Conservation (phyloP, 2,329 filamentous ascomycete species). For the Beauveria varroae region DNA sequence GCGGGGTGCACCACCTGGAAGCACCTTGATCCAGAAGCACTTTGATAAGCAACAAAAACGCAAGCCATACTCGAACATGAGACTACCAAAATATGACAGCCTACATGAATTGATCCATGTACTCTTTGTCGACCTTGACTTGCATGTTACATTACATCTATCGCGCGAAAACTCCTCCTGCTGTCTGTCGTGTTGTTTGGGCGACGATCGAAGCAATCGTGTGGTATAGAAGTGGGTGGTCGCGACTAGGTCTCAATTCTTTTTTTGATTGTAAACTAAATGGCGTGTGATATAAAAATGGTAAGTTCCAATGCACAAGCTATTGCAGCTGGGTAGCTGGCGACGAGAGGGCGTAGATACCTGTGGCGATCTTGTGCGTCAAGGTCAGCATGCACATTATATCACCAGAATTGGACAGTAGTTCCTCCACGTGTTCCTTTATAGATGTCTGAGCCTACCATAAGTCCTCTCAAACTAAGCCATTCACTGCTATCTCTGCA, state of each 20-base stretch:
- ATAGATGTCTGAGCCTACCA: neutral
- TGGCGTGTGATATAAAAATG: too few species aligned
- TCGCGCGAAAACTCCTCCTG: neutral
- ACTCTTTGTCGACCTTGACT: neutral
- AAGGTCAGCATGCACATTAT: neutral
- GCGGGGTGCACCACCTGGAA: neutral
- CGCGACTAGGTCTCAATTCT: too few species aligned
- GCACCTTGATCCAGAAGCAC: neutral
- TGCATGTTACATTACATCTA: neutral
- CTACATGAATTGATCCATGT: neutral
- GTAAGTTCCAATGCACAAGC: too few species aligned
- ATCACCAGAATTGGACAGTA: neutral
- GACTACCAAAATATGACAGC: too few species aligned
- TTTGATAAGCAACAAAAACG: neutral
- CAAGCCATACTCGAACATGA: neutral
- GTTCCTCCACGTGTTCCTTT: neutral
- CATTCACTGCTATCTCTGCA: neutral
- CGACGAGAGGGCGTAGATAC: neutral
- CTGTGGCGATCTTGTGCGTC: neutral
- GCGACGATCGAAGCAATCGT: too few species aligned
- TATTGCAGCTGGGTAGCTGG: too few species aligned
- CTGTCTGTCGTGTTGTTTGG: too few species aligned
- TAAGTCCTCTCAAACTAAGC: neutral
- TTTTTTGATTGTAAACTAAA: too few species aligned
- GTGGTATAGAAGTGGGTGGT: too few species aligned